Conservation (phyloP, 495 filamentous ascomycete genomes). For the Neurospora sp. region DNA sequence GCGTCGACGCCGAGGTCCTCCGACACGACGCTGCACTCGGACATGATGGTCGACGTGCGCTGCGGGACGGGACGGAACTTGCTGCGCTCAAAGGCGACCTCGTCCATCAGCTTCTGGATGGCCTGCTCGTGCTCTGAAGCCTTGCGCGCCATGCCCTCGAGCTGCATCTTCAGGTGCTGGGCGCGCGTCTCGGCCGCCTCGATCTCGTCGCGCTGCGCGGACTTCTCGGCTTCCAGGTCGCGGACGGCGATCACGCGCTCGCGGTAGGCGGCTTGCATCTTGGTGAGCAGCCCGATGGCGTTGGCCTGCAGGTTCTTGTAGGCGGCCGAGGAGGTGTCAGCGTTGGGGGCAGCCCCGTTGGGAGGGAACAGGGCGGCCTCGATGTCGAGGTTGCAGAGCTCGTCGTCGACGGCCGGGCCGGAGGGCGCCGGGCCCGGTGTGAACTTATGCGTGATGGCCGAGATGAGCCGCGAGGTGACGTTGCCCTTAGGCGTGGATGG, state of each 20-base stretch:
- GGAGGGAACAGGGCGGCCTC: slow-evolving; percentile 46
- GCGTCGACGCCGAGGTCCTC: slow-evolving; percentile 48
- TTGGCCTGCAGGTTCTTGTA: slow-evolving; percentile 61
- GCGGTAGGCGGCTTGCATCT: slow-evolving; percentile 64
- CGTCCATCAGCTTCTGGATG: slow-evolving; percentile 52
- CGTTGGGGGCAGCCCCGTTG: background rate
- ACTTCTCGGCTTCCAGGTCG: slow-evolving; percentile 51
- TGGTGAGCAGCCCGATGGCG: slow-evolving; percentile 52
- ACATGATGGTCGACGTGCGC: slow-evolving; percentile 9
- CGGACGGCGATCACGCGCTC: slow-evolving; percentile 48
- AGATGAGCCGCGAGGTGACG: slow-evolving; percentile 33
- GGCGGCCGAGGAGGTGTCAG: slow-evolving; percentile 49
- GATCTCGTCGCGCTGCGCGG: slow-evolving; percentile 58
- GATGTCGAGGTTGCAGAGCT: slow-evolving; percentile 56
- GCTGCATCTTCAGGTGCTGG: slow-evolving; percentile 57
- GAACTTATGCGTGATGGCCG: slow-evolving; percentile 31
- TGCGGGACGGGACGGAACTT: slow-evolving; percentile 12
- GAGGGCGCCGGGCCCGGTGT: slow-evolving; percentile 17
- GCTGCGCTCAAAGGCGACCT: slow-evolving; percentile 51
- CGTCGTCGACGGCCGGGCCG: slow-evolving; percentile 35
- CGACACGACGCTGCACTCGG: slow-evolving; percentile 21
- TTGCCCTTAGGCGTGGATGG: slow-evolving; percentile 26
- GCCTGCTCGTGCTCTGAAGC: slow-evolving; percentile 53
- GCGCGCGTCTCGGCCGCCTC: slow-evolving; percentile 64
- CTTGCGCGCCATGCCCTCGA: slow-evolving; percentile 66